phyloP scores from a whole-genome alignment of 2,329 filamentous ascomycete genomes.

The Purpureocillium takamizusanense region DNA sequence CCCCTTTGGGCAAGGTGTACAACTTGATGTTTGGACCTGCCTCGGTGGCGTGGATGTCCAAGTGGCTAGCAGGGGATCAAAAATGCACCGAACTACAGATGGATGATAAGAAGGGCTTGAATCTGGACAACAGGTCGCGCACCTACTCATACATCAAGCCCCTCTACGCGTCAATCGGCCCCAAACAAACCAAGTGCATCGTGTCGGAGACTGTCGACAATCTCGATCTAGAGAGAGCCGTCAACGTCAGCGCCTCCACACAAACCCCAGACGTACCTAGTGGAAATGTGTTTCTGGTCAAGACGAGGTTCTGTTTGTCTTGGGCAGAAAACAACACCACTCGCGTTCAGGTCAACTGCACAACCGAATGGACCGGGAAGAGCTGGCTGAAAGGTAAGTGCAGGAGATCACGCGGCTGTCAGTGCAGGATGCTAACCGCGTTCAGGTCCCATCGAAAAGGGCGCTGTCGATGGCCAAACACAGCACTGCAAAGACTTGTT shows the following conservation, averaged over 20 bases:
- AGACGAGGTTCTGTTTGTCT: conserved; percentile 89
- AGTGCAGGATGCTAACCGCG: not conserved
- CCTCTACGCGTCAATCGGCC: conserved; percentile 72
- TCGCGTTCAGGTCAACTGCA: conserved; percentile 76
- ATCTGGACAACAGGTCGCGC: conserved; percentile 64
- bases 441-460: conserved; percentile 88
- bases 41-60: conserved; percentile 74
- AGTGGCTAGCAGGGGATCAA: conserved; percentile 78
- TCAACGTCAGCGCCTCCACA: conserved; percentile 73
- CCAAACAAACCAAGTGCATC: conserved; percentile 90
- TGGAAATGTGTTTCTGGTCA: conserved; percentile 82
- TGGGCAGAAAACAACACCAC: conserved; percentile 87
- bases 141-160: conserved; percentile 89
- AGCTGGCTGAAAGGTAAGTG: conserved; percentile 88
- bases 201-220: conserved; percentile 77
- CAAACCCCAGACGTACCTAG: conserved; percentile 93
- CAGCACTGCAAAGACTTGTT: conserved; percentile 76
- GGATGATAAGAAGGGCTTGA: conserved; percentile 73
- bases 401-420: not conserved
- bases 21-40: conserved; percentile 75
- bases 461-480: conserved; percentile 80
- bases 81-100: conserved; percentile 84
- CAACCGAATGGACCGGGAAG: conserved; percentile 93
- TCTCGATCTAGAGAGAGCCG: conserved; percentile 77
- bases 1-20: conserved; percentile 87